Percentiles rank a stretch among this genome's conserved stretches.
These are phyloP conservation scores for Marchantia polymorpha DNA, from an alignment of 225 moss, liverwort and hornwort species.

Conservation along the genomic window DNA sequence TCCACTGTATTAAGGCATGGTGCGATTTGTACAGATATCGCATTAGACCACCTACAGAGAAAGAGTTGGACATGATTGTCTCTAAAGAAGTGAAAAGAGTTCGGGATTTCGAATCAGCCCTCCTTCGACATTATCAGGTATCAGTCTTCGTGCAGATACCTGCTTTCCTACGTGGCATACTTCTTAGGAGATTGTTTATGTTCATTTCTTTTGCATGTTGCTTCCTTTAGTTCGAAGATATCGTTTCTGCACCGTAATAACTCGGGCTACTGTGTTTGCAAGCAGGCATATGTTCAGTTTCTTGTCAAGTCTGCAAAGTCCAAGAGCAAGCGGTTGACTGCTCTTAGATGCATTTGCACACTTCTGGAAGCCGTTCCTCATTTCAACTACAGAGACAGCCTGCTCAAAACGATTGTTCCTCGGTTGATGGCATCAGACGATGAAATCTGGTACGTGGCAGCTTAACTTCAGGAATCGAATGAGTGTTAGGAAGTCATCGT, in stretches of 20 bases:
- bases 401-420: constrained; percentile 81
- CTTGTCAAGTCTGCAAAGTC: constrained; percentile 70
- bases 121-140: constrained; percentile 88
- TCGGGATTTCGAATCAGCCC: constrained; percentile 83
- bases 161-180: background rate
- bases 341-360: constrained; percentile 81
- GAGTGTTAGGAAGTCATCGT: background rate
- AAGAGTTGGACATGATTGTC: constrained; percentile 74
- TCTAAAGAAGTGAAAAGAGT: constrained; percentile 87
- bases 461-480: too few relatives aligned
- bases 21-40: constrained; percentile 59
- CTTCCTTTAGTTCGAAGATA: background rate
- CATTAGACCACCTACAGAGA: constrained; percentile 82
- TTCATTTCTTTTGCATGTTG: background rate
- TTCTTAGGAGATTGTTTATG: background rate
- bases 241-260: background rate
- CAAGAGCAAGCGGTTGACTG: constrained; percentile 54
- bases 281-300: constrained; percentile 84
- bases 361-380: constrained; percentile 91
- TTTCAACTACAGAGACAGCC: constrained; percentile 95
- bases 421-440: constrained; percentile 87
- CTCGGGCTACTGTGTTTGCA: background rate
- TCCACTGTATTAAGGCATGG: too few relatives aligned
- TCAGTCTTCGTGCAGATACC: background rate
- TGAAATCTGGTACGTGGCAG: constrained; percentile 57